These are phyloP conservation scores for Phytophthora cajani DNA, from an alignment of 352 stramenopile species.

Conservation along the genomic window DNA sequence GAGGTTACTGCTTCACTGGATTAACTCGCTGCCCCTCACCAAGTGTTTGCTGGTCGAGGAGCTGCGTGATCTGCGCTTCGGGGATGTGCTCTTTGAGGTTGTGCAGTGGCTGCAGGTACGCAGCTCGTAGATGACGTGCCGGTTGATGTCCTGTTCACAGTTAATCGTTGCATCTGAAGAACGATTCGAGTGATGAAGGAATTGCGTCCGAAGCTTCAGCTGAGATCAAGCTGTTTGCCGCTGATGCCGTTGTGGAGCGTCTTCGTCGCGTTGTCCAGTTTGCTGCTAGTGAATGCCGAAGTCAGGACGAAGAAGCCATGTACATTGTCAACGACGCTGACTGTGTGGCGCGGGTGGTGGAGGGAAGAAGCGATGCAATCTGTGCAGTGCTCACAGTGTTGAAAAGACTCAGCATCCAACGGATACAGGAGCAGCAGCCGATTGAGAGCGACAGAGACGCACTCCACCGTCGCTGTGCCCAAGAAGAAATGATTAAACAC, in stretches of 20 bases:
- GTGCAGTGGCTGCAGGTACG: constrained; percentile 41
- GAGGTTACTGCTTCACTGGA: constrained; percentile 71
- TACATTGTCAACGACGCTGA: constrained; percentile 55
- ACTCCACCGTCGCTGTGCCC: not conserved
- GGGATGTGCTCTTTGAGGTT: constrained; percentile 64
- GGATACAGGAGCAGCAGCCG: not conserved
- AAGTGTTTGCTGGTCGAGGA: constrained; percentile 67
- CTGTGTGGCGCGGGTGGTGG: constrained; percentile 46
- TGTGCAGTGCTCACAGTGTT: constrained; percentile 56
- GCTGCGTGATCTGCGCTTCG: constrained; percentile 61
- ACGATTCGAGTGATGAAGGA: constrained; percentile 5
- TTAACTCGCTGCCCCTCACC: constrained; percentile 74
- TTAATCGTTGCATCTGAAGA: constrained; percentile 3
- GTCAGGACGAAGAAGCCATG: constrained; percentile 50
- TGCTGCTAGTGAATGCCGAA: constrained; percentile 46
- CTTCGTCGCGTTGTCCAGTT: constrained; percentile 50
- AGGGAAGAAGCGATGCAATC: constrained; percentile 46
- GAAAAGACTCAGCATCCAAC: constrained; percentile 36
- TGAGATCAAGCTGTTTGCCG: constrained; percentile 7
- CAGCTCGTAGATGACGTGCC: not conserved
- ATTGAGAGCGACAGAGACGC: not conserved
- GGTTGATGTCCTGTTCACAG: not conserved
- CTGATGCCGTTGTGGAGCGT: constrained; percentile 7
- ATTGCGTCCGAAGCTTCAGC: not conserved
- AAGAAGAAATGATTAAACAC: constrained; percentile 22